These are phyloP conservation scores for Trichoderma gamsii DNA, from an alignment of 495 filamentous ascomycete species.

Conservation along the genomic window DNA sequence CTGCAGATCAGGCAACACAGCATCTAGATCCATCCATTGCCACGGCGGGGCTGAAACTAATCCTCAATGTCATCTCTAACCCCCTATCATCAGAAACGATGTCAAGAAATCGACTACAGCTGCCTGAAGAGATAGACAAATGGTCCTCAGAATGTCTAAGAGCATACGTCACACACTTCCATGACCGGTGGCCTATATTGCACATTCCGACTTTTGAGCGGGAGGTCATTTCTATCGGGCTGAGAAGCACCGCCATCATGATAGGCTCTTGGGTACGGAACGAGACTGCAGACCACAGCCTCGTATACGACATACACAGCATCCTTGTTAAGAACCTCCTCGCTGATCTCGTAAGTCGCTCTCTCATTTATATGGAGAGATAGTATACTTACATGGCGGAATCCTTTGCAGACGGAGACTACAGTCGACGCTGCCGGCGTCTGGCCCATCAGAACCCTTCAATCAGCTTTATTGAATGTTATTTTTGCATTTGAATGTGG, in stretches of 20 bases:
- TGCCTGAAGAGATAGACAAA: neutral
- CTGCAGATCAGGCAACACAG: neutral
- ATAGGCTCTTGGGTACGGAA: constrained; percentile 17
- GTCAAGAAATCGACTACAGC: neutral
- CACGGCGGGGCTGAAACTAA: neutral
- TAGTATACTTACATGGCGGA: neutral
- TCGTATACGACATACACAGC: constrained; percentile 4
- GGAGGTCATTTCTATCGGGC: neutral
- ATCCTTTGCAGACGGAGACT: neutral
- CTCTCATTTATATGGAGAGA: neutral
- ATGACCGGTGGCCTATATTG: constrained; percentile 18
- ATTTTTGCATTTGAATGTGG: constrained; percentile 14
- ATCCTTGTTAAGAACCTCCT: constrained; percentile 10
- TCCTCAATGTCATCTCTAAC: constrained; percentile 5
- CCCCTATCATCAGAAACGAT: neutral
- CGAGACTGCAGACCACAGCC: neutral
- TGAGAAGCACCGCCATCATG: constrained; percentile 8
- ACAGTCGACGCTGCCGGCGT: neutral
- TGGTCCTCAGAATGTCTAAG: constrained; percentile 15
- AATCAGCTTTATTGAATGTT: neutral
- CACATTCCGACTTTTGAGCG: constrained; percentile 12
- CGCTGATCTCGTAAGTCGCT: constrained; percentile 14
- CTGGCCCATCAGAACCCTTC: constrained; percentile 2
- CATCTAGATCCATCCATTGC: neutral
- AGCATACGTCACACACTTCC: constrained; percentile 15